Evolutionary conservation across 164 flowering plant genomes (phyloP).

Genomic region (Stephania yunnanensis): DNA sequence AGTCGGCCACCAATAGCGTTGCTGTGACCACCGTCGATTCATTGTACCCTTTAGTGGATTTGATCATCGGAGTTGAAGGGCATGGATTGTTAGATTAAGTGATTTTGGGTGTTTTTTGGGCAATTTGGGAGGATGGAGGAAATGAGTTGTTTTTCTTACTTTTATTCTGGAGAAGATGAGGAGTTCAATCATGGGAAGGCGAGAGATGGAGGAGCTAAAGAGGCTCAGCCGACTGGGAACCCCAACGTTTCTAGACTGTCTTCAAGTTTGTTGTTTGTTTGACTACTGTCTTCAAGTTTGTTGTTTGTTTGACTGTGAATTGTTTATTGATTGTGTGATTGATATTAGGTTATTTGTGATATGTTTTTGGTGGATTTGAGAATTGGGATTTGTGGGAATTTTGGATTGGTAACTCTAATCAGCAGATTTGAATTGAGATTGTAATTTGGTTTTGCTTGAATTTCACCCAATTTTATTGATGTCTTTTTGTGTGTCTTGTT

Average conservation of each 20-base stretch:
- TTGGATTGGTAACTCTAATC: neutral
- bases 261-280: constrained; percentile 26
- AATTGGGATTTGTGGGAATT: neutral
- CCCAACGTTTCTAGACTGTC: constrained; percentile 25
- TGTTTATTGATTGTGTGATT: constrained; percentile 3
- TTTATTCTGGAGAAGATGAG: constrained; percentile 33
- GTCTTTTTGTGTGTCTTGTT: neutral
- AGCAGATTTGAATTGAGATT: neutral
- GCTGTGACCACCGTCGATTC: neutral
- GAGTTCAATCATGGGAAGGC: constrained; percentile 19
- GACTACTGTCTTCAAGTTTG: constrained; percentile 29
- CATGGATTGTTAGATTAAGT: constrained; percentile 8
- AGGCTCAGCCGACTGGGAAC: constrained; percentile 12
- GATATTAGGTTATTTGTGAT: constrained; percentile 10
- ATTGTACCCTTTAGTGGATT: neutral
- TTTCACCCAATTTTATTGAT: neutral
- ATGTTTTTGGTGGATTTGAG: neutral
- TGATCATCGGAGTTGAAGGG: neutral
- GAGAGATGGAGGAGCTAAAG: constrained; percentile 17
- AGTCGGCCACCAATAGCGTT: too few relatives aligned
- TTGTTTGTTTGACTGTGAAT: neutral
- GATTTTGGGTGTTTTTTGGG: constrained; percentile 8
- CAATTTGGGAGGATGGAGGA: constrained; percentile 13
- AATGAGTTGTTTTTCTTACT: constrained; percentile 39
- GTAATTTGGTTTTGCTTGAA: neutral